A percentile compares a stretch with the other conserved stretches of the same genome.
Evolutionary conservation across 805 yeast species (phyloP).

Genomic region (Priceomyces carsonii): DNA sequence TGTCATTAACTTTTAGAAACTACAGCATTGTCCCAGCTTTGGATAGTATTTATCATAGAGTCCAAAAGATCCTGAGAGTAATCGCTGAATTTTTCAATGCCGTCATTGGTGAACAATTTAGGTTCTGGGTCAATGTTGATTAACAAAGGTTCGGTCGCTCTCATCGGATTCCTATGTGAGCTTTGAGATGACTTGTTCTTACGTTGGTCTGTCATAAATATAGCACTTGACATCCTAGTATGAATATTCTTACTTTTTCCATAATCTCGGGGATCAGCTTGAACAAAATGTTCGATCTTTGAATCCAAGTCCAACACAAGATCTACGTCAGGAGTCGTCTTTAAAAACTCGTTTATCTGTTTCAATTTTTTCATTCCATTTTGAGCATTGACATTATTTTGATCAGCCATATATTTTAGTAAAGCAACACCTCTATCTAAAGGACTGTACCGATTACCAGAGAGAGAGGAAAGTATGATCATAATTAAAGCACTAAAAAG

Average conservation of each 20-base stretch:
- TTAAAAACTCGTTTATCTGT: constrained; percentile 23
- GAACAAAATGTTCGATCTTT: constrained; percentile 15
- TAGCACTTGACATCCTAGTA: too few relatives aligned
- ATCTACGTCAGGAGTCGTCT: constrained; percentile 23
- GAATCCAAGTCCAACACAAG: constrained; percentile 20
- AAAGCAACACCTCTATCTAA: constrained; percentile 29
- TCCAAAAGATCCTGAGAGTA: constrained; percentile 16
- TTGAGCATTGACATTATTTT: constrained; percentile 36
- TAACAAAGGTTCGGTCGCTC: background rate
- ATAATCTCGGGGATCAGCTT: too few relatives aligned
- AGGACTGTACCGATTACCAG: constrained; percentile 17
- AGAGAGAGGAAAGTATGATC: constrained; percentile 26
- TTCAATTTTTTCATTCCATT: constrained; percentile 28
- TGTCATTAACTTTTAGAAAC: background rate
- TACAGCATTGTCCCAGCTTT: constrained; percentile 23
- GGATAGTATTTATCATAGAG: constrained; percentile 24
- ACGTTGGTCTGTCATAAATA: too few relatives aligned
- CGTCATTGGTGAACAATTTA: constrained; percentile 11
- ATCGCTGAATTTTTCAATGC: constrained; percentile 8
- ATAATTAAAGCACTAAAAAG: constrained; percentile 32
- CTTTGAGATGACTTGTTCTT: too few relatives aligned
- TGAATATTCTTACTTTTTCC: too few relatives aligned
- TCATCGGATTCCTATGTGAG: background rate
- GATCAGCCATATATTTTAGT: constrained; percentile 33
- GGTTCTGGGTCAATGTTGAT: background rate